These are phyloP conservation scores for Sextonia rubra DNA, from an alignment of 164 flowering plant genomes.

Conservation along the genomic window DNA sequence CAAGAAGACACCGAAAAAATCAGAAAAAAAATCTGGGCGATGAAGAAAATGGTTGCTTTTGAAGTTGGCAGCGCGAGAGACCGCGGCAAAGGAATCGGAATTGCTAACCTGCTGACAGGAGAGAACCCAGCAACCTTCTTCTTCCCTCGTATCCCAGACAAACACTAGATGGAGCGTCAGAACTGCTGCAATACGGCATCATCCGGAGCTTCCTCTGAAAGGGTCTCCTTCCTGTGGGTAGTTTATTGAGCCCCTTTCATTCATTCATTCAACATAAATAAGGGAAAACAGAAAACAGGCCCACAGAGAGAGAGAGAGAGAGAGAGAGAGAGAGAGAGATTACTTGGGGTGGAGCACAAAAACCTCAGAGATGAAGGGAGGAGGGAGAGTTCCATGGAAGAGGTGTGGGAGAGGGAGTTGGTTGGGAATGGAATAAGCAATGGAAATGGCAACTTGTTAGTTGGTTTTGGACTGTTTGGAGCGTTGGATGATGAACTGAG, in stretches of 20 bases:
- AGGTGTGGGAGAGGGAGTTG: not conserved
- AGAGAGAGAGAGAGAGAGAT: not conserved
- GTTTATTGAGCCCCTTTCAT: not conserved
- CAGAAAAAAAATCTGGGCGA: not conserved
- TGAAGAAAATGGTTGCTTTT: not conserved
- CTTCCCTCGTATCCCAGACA: not conserved
- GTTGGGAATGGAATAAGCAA: not conserved
- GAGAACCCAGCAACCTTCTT: conserved; percentile 3
- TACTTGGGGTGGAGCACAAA: not conserved
- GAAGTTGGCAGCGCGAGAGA: not conserved
- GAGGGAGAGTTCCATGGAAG: conserved; percentile 1
- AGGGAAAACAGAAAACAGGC: not conserved
- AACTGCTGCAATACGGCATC: not conserved
- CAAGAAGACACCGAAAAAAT: not conserved
- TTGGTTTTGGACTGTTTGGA: too few relatives aligned
- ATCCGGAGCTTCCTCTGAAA: not conserved
- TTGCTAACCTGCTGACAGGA: not conserved
- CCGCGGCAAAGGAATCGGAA: not conserved
- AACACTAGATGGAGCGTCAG: not conserved
- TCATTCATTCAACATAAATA: not conserved
- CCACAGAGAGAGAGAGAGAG: not conserved
- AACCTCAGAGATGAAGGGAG: not conserved
- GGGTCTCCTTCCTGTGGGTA: not conserved
- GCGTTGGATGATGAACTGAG: not conserved
- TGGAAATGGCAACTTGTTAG: not conserved